These are phyloP conservation scores for Thinopyrum elongatum DNA, from an alignment of 176 grass and related monocot genomes.

Conservation along the genomic window DNA sequence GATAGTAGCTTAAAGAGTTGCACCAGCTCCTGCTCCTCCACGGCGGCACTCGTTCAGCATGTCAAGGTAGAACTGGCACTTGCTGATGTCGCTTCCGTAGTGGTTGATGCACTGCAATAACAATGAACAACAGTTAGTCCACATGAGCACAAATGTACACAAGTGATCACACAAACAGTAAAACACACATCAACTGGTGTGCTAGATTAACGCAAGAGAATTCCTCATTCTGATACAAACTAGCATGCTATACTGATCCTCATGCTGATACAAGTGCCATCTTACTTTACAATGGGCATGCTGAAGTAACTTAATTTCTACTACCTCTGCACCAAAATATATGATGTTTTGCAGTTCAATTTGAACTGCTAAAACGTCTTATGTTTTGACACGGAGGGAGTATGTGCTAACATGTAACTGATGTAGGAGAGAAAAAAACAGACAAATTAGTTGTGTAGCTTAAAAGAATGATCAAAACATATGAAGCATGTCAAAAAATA, in stretches of 20 bases:
- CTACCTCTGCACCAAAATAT: too few species aligned
- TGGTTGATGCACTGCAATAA: constrained; percentile 67
- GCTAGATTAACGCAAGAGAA: not conserved
- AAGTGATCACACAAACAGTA: too few species aligned
- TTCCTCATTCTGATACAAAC: not conserved
- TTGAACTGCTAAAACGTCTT: too few species aligned
- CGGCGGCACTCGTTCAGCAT: constrained; percentile 86
- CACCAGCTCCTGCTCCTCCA: constrained; percentile 40
- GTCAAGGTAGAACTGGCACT: constrained; percentile 90
- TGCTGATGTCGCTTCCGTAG: constrained; percentile 74
- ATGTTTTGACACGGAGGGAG: too few species aligned
- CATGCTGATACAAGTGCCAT: not conserved
- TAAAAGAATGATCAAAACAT: too few species aligned
- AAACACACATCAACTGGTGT: not conserved
- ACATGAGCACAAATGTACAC: not conserved
- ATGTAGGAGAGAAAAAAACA: too few species aligned
- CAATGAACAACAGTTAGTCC: not conserved
- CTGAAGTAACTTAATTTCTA: not conserved
- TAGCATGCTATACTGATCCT: not conserved
- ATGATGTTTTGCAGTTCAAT: too few species aligned
- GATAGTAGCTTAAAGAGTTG: constrained; percentile 2
- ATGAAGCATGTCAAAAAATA: too few species aligned
- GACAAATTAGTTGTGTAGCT: too few species aligned
- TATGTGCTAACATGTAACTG: too few species aligned
- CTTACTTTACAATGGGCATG: too few species aligned